Base-by-base conservation (phyloP, 225 moss, liverwort and hornwort genomes). In the Pseudoscleropodium purum region DNA sequence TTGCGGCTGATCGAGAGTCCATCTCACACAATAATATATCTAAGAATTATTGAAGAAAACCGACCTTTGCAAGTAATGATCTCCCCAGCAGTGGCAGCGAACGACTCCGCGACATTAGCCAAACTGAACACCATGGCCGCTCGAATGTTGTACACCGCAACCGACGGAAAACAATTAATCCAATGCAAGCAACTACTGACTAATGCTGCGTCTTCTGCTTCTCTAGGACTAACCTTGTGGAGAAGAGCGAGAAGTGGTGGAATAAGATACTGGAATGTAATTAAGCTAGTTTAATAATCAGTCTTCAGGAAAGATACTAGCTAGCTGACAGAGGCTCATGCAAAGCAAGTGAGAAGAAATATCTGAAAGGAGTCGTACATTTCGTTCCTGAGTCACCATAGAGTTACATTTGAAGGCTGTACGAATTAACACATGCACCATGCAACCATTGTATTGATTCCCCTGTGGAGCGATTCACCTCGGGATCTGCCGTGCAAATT, bases 1-100 rank as follows among this genome's bases (percentile, higher is more conserved):
- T n/a, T 52, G 52, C 33, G 33, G 51, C 3, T 18, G 4, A 6
- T 31, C 47, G 47, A 2, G 47, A 18, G 11, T 19, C 31, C 51
- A 75, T 49, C 79, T 37, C n/a, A 37, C 39, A 59, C 59, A 18
- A 27, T 29, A 80, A 26, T 59, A 37, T 37, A 39, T 29, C 51
- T 14, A 29, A n/a, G 30, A 54, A 66, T 51, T 51, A 51, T 21
- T 23, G 59, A 80, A 56, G 3, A 33, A 36, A 36, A 23, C 77
- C 15, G 9, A 91, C 91, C 92, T 79, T 92, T 91, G 89, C 91
- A 92, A 54, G 89, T 89, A 70, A 92, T 92, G 85, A 82, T 57
- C 75, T 92, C 68, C 66, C 91, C 89, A 21, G 84, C 70, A 36
- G 91, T 82, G 67, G 91, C 85, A 26, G 87, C 75, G 29, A 92